Evolutionary conservation across 768 basidiomycete species (phyloP).

Genomic region (Suillus occidentalis): DNA sequence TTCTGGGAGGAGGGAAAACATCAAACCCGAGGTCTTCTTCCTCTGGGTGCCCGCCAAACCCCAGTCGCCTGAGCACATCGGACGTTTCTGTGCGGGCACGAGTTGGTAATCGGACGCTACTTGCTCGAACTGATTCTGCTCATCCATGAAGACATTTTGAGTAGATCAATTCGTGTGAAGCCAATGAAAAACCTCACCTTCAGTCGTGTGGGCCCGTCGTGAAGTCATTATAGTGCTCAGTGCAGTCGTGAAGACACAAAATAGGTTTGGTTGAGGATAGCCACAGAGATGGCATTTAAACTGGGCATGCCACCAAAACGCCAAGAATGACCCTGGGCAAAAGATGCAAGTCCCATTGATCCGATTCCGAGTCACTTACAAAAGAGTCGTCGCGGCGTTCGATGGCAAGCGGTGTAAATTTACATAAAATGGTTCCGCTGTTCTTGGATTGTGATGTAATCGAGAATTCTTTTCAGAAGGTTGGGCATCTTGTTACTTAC

Average conservation of each 20-base stretch:
- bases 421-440: background rate
- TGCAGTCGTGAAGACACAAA: background rate
- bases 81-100: conserved; percentile 18
- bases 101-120: background rate
- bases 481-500: background rate
- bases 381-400: background rate
- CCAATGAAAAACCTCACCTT: background rate
- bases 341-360: background rate
- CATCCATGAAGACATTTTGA: background rate
- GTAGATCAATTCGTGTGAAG: background rate
- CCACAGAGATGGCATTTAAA: background rate
- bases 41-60: conserved; percentile 15
- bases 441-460: background rate
- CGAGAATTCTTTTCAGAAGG: background rate
- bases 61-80: conserved; percentile 22
- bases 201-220: background rate
- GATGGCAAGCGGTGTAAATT: background rate
- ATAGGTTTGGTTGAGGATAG: background rate
- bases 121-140: conserved; percentile 6
- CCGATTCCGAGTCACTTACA: background rate
- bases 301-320: background rate
- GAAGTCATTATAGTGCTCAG: conserved; percentile 3
- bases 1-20: conserved; percentile 10
- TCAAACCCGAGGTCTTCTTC: conserved; percentile 19
- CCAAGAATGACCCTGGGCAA: background rate